Evolutionary conservation across 2,329 filamentous ascomycete species (phyloP), one percentile per base, ranked within the genome.

Genomic region (Orbilia ellipsospora): DNA sequence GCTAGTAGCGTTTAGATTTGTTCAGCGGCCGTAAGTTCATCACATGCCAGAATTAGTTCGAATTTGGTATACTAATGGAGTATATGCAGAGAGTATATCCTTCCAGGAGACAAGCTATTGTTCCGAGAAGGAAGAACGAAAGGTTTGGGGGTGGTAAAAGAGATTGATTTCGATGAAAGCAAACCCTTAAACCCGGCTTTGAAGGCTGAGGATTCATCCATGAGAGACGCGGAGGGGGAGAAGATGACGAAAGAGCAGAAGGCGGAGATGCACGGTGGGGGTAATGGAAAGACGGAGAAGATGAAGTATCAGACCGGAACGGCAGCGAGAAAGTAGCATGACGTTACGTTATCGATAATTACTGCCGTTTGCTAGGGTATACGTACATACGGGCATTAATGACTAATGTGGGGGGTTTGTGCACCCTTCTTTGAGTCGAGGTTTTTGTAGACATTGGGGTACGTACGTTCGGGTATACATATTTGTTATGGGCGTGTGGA

Each of bases 51-150:
- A 12, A 12, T 16, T 18, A n/a, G 10, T 36, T 36, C 18, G 16
- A 16, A 18, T 40, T 15, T 15, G 31, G 16, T n/a, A 28, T 28
- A 18, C 2, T 50, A 26, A 36, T 51, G 13, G 13, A 52, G 50
- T 7, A 20, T 36, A 73, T 40, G 26, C 52, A 80, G 79, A 10
- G 95, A 99, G 83, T 99, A 96, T 79, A 84, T 99, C 12, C 91
- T 90, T 0, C 90, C 93, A 0, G 95, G 95, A 0, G 95, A 98
- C 82, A 87, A 94, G 20, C 88, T 99, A 36, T 84, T 99, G 16
- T 99, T 99, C 85, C 88, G 95, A 50, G 95, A 99, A 84, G 95
- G 95, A 0, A 87, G 93, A 76, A 99, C 95, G 0, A 98, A 98
- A 84, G 95, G 95, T 0, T 84, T 99, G 0, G 95, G 95, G 0